Evolutionary conservation across 208 protist species (phyloP).

Genomic region (Leishmania guyanensis): DNA sequence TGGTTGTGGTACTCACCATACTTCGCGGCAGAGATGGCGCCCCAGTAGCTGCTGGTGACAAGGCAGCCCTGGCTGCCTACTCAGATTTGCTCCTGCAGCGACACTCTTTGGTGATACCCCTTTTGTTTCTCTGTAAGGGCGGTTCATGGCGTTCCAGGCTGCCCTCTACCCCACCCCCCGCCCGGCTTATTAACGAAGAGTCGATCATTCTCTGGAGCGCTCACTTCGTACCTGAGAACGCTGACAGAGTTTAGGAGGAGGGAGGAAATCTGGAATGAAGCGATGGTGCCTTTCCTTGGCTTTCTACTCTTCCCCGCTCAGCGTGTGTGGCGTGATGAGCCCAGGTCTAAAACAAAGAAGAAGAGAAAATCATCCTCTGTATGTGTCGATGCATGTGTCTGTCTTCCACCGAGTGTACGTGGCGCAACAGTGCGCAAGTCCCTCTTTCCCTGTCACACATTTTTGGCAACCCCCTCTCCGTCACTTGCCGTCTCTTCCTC

Average conservation of each 20-base stretch:
- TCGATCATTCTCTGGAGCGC: neutral
- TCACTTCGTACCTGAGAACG: neutral
- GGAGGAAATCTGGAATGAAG: neutral
- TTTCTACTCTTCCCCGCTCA: neutral
- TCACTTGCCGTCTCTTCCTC: neutral
- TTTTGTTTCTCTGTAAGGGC: neutral
- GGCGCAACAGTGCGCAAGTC: neutral
- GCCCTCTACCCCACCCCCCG: neutral
- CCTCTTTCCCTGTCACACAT: neutral
- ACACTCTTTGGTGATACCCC: neutral
- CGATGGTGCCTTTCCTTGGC: neutral
- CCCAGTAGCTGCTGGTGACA: neutral
- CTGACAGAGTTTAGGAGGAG: neutral
- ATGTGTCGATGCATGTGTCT: neutral
- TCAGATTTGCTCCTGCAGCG: neutral
- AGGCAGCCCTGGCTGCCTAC: neutral
- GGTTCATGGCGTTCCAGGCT: neutral
- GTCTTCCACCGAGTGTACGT: neutral
- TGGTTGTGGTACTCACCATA: constrained; percentile 64
- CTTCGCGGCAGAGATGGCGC: constrained; percentile 41
- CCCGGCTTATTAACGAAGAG: neutral
- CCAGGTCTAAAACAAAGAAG: neutral
- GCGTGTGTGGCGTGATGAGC: neutral
- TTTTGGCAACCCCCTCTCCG: neutral
- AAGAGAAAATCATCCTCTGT: neutral